Conservation (phyloP, 1,139 yeast species). For the Blastobotrys aristatus region DNA sequence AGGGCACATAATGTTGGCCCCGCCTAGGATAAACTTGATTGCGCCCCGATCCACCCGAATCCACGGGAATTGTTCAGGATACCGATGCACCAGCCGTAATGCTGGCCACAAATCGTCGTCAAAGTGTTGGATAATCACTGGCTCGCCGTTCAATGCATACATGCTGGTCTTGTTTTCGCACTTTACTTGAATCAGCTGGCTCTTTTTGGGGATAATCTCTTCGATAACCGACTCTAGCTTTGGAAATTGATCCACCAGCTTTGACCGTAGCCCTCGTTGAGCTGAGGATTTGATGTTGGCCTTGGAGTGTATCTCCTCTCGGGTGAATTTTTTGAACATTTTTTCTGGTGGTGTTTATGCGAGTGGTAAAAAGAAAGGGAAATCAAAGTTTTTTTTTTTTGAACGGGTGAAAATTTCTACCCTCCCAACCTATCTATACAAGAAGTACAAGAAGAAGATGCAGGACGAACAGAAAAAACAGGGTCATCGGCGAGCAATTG, state of each 20-base stretch:
- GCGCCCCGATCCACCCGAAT: constrained; percentile 97
- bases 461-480: constrained; percentile 23
- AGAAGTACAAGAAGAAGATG: neutral
- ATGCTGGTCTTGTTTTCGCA: constrained; percentile 86
- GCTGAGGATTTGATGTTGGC: constrained; percentile 90
- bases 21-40: constrained; percentile 85
- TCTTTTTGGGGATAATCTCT: constrained; percentile 81
- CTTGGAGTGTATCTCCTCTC: constrained; percentile 83
- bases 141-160: constrained; percentile 67
- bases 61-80: constrained; percentile 57
- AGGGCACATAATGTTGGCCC: constrained; percentile 97
- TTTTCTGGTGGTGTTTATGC: neutral
- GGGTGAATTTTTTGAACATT: constrained; percentile 50
- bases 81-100: constrained; percentile 68
- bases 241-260: constrained; percentile 68
- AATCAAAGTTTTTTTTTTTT: no score
- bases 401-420: constrained; percentile 1
- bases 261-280: constrained; percentile 75
- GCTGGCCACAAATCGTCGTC: constrained; percentile 75
- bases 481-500: constrained; percentile 78
- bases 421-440: neutral
- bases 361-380: constrained; percentile 2
- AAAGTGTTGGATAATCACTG: constrained; percentile 76
- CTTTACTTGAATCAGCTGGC: constrained; percentile 75
- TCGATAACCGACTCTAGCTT: constrained; percentile 70